Evolutionary conservation across 2,329 filamentous ascomycete species (phyloP), one percentile per base, ranked within the genome.

Genomic region (Scorias spongiosa): DNA sequence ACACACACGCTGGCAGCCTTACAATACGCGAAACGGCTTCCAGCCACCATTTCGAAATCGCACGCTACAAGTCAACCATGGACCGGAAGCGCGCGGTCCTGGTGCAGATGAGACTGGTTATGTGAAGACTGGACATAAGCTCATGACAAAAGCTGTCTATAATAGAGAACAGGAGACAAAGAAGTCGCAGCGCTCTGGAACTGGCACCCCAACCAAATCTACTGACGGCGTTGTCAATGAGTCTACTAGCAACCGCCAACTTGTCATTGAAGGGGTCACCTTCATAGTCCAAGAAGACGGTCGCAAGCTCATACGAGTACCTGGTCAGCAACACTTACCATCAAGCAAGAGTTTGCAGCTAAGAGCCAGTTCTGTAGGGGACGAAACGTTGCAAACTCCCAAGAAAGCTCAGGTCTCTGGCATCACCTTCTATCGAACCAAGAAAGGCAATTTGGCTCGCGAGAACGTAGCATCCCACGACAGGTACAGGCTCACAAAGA

Each of bases 381-480:
- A 46, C 10, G 47, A 46, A 40, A 34, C 42, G 26, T 40, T 48
- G 40, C 69, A 72, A 40, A 93, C 86, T 2, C 87, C 87, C 0
- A 91, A 87, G 63, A 75, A 72, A 49, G 73, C 80, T 36, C 66
- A 69, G 5, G 68, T 93, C 48, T 84, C 81, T 42, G 84, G 85
- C 37, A 83, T 93, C 54, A 78, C 75, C 50, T 94, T 93, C 59
- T 74, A 85, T 55, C 76, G 87, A 51, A 93, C 84, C 63, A 93
- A 89, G 61, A 82, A 81, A 53, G 87, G 87, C 48, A 94, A 93
- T 54, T 74, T 94, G 20, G 81, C 88, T 57, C 81, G 85, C 44
- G 50, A 51, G 41, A 50, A 45, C 29, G 39, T 44, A 12, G 37
- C 45, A 11, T 48, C 26, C 26, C 40, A 42, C 5, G 38, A 46